Conservation (phyloP, 257 asterid species). For the Solanum bulbocastanum region DNA sequence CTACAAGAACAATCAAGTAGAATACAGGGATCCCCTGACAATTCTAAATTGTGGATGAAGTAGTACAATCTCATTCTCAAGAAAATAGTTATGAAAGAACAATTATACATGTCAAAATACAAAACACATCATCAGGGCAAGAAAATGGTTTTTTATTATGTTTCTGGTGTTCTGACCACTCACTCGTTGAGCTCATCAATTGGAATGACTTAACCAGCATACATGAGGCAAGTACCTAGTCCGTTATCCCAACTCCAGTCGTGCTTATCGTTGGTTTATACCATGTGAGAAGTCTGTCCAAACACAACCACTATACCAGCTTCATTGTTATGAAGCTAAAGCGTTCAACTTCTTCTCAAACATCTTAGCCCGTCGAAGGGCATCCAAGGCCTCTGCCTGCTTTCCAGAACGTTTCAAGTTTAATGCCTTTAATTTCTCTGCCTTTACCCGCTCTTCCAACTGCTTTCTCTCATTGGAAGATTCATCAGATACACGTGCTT, state of each 20-base stretch:
- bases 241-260: not conserved
- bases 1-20: not conserved
- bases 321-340: conserved; percentile 20
- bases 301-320: not conserved
- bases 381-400: conserved; percentile 81
- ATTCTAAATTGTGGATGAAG: not conserved
- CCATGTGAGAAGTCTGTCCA: not conserved
- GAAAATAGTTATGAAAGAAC: not conserved
- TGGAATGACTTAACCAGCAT: not conserved
- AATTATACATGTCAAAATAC: not conserved
- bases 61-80: not conserved
- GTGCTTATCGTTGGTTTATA: not conserved
- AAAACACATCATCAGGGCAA: not conserved
- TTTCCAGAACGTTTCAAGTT: conserved; percentile 78
- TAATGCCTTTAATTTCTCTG: conserved; percentile 73
- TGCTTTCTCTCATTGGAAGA: conserved; percentile 38
- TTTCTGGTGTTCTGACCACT: not conserved
- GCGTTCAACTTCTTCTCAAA: conserved; percentile 75
- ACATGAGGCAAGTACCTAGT: not conserved
- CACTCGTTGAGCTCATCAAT: not conserved
- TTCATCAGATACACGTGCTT: conserved; percentile 6
- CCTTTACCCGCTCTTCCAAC: conserved; percentile 51
- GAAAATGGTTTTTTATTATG: not conserved
- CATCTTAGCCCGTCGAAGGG: conserved; percentile 62
- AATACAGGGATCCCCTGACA: not conserved